phyloP scores from a whole-genome alignment of 2,329 filamentous ascomycete species.

The Davidsoniella australis region DNA sequence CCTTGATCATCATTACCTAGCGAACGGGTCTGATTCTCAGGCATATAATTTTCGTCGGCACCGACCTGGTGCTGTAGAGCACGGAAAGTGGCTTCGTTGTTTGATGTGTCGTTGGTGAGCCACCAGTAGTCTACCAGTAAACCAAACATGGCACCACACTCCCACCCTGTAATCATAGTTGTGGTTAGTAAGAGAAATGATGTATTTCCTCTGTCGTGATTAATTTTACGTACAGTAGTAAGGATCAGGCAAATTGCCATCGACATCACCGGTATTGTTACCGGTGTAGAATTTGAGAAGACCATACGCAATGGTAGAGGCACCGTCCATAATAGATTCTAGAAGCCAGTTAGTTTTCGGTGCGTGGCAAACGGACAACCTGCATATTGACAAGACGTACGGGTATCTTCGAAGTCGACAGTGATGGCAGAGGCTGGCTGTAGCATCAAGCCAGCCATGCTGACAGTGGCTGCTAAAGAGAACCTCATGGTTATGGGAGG shows the following conservation, averaged over 20 bases:
- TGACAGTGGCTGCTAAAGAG: conserved; percentile 7
- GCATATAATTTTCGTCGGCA: conserved; percentile 46
- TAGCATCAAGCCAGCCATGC: conserved; percentile 8
- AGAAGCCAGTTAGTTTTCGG: conserved; percentile 18
- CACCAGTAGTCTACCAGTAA: conserved; percentile 57
- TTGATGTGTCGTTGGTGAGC: conserved; percentile 47
- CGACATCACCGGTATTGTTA: conserved; percentile 40
- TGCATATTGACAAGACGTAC: conserved; percentile 5
- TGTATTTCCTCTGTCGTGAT: neutral
- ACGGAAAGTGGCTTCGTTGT: conserved; percentile 41
- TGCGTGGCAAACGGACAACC: neutral
- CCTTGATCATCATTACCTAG: conserved; percentile 61
- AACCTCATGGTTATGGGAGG: conserved; percentile 8
- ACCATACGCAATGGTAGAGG: conserved; percentile 29
- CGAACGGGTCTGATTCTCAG: conserved; percentile 42
- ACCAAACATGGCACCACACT: conserved; percentile 55
- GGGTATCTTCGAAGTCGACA: conserved; percentile 19
- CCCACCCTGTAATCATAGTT: conserved; percentile 34
- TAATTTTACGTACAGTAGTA: conserved; percentile 41
- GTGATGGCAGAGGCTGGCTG: conserved; percentile 11
- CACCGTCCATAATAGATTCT: conserved; percentile 34
- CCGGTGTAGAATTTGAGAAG: conserved; percentile 35
- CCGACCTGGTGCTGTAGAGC: conserved; percentile 45
- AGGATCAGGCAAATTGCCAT: conserved; percentile 39
- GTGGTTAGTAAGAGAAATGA: conserved; percentile 18